phyloP scores from a whole-genome alignment of 83 land plant species.

The Larix sibirica region DNA sequence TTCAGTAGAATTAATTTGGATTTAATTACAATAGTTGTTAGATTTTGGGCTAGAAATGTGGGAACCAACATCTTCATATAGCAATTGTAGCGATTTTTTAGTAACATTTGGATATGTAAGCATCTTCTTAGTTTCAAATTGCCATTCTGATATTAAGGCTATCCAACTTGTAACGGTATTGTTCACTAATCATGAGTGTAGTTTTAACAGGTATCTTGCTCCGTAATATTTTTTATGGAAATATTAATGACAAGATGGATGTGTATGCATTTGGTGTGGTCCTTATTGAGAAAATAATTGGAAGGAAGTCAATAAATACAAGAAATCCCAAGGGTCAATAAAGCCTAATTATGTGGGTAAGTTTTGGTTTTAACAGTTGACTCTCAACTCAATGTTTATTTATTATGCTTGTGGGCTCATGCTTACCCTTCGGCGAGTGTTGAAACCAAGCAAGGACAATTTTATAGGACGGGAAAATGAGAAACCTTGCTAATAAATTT shows the following conservation, averaged over 20 bases:
- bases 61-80: slow-evolving; percentile 65
- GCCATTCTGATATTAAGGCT: not conserved
- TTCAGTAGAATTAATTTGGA: not conserved
- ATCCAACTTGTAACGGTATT: not conserved
- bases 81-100: slow-evolving; percentile 70
- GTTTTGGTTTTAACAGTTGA: not conserved
- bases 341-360: no score
- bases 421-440: not conserved
- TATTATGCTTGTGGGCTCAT: not conserved
- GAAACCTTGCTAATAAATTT: slow-evolving; percentile 56
- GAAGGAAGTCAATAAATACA: slow-evolving; percentile 74
- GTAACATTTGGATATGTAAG: slow-evolving; percentile 89
- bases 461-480: slow-evolving; percentile 44
- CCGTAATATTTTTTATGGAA: slow-evolving; percentile 97
- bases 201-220: slow-evolving; percentile 81
- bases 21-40: slow-evolving; percentile 52
- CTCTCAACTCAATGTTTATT: not conserved
- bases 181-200: not conserved
- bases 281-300: slow-evolving; percentile 89
- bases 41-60: slow-evolving; percentile 97
- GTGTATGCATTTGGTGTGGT: no score
- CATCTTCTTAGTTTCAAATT: not conserved
- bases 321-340: slow-evolving; percentile 74
- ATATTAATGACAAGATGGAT: slow-evolving; percentile 75
- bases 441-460: slow-evolving; percentile 73